These are phyloP conservation scores for Moringa oleifera DNA, from an alignment of 345 rosid species.

Conservation along the genomic window DNA sequence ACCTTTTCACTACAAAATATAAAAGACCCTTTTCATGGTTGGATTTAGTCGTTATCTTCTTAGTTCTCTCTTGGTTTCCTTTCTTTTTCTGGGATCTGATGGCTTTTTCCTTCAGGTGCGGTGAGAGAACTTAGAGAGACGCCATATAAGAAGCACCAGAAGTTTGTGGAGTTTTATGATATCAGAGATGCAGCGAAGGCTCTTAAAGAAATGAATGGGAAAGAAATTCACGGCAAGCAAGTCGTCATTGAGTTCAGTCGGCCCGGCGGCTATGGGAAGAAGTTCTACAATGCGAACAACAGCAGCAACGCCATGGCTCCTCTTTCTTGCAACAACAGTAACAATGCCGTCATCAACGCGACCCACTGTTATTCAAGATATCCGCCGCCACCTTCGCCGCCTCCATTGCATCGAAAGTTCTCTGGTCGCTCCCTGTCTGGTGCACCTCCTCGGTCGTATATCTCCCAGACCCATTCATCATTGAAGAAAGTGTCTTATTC, in stretches of 20 bases:
- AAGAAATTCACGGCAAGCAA: conserved; percentile 46
- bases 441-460: conserved; percentile 12
- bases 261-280: conserved; percentile 70
- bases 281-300: conserved; percentile 32
- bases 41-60: background rate
- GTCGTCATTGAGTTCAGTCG: conserved; percentile 76
- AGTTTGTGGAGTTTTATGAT: conserved; percentile 82
- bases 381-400: conserved; percentile 11
- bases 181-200: conserved; percentile 81
- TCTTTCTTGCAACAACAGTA: conserved; percentile 4
- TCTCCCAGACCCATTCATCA: conserved; percentile 12
- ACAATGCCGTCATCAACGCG: background rate
- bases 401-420: conserved; percentile 6
- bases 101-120: conserved; percentile 32
- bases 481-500: conserved; percentile 11
- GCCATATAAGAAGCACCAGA: conserved; percentile 75
- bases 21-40: background rate
- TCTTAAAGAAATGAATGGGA: conserved; percentile 61
- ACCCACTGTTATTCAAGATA: conserved; percentile 20
- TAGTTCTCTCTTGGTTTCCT: background rate
- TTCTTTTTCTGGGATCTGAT: background rate
- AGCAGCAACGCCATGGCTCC: conserved; percentile 5
- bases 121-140: conserved; percentile 89
- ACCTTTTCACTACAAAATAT: background rate
- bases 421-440: conserved; percentile 5